These are phyloP conservation scores for Boletellus ananiceps DNA, from an alignment of 768 basidiomycete genomes.

Conservation along the genomic window DNA sequence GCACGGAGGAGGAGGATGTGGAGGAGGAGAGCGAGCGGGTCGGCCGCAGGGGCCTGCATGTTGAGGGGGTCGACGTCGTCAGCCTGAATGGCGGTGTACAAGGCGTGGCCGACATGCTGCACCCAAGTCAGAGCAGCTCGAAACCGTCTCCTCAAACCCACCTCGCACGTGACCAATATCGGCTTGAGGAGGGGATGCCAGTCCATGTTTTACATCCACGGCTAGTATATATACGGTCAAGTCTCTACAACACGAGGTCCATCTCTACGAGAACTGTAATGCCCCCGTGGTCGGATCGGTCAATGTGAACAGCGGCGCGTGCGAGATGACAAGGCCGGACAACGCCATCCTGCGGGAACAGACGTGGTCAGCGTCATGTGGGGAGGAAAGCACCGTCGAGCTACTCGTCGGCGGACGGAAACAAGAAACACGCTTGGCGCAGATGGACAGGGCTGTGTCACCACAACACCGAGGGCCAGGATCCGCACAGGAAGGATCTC, in stretches of 20 bases:
- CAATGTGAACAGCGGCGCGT: conserved; percentile 29
- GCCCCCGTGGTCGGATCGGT: conserved; percentile 32
- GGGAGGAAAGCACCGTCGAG: conserved; percentile 6
- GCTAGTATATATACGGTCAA: conserved; percentile 15
- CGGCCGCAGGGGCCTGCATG: conserved; percentile 1
- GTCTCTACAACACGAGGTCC: conserved; percentile 16
- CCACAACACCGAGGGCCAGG: conserved; percentile 16
- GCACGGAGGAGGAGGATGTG: conserved; percentile 15
- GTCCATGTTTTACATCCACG: background rate
- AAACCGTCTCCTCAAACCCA: conserved; percentile 7
- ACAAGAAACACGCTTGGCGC: conserved; percentile 12
- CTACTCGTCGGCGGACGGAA: conserved; percentile 21
- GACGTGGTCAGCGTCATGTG: conserved; percentile 25
- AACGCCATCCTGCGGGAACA: conserved; percentile 32
- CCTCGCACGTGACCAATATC: conserved; percentile 27
- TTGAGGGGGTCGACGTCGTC: background rate
- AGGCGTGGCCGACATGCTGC: conserved; percentile 31
- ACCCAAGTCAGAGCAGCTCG: conserved; percentile 2
- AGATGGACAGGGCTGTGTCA: conserved; percentile 14
- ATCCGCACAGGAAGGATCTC: conserved; percentile 14
- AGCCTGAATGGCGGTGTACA: conserved; percentile 19
- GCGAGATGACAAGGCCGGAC: conserved; percentile 30
- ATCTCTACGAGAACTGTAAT: conserved; percentile 28
- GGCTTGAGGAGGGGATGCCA: background rate
- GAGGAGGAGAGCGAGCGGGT: conserved; percentile 5